These are phyloP conservation scores for Auriculariales sp. DNA, from an alignment of 768 basidiomycete genomes.

Conservation along the genomic window DNA sequence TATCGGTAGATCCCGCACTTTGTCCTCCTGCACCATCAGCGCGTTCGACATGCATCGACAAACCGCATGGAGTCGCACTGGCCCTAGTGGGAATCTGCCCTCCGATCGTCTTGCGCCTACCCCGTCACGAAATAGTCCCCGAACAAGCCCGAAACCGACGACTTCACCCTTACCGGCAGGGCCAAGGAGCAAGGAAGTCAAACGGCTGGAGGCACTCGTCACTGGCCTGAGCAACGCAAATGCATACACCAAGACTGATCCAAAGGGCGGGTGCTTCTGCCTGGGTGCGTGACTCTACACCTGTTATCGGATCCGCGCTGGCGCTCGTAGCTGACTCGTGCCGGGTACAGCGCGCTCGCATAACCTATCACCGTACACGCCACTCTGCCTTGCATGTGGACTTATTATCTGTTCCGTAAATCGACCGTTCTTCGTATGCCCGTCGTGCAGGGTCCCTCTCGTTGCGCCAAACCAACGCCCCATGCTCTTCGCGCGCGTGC, in stretches of 20 bases:
- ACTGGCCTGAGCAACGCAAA: slow-evolving; percentile 20
- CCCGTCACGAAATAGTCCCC: background rate
- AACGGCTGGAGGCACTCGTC: slow-evolving; percentile 31
- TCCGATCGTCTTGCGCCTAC: background rate
- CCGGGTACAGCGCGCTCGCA: slow-evolving; percentile 36
- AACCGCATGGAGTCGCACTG: no score
- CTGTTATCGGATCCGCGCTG: background rate
- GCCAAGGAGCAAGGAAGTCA: slow-evolving; percentile 35
- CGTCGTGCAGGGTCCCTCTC: slow-evolving; percentile 32
- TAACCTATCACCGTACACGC: slow-evolving; percentile 37
- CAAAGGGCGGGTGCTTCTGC: slow-evolving; percentile 57
- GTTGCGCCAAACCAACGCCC: slow-evolving; percentile 20
- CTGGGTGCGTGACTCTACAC: slow-evolving; percentile 29
- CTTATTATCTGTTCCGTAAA: slow-evolving; percentile 49
- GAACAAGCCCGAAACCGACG: background rate
- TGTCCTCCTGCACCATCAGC: no score
- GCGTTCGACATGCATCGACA: no score
- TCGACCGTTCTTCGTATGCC: slow-evolving; percentile 37
- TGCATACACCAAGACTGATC: slow-evolving; percentile 29
- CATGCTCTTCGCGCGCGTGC: slow-evolving; percentile 20
- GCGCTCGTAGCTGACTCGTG: background rate
- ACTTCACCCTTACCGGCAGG: background rate
- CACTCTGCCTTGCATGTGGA: slow-evolving; percentile 43
- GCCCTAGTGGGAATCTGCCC: background rate
- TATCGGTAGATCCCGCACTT: no score